Evolutionary conservation across 495 filamentous ascomycete genomes (phyloP).

Genomic region (Cercophora newfieldiana): DNA sequence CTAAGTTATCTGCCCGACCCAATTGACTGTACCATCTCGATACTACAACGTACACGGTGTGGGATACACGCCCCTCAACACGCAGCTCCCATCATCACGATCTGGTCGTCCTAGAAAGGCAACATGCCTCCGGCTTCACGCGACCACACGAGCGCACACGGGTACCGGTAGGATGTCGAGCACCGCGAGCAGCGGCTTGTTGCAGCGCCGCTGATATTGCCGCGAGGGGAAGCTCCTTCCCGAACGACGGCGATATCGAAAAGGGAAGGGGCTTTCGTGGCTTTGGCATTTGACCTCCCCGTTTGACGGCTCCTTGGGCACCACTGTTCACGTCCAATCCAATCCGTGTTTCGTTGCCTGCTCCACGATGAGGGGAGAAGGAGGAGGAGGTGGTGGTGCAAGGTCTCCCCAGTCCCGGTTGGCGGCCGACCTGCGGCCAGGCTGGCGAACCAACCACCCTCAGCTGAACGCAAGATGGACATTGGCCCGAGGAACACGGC

Average conservation of each 20-base stretch:
- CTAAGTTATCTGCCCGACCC: too few species aligned
- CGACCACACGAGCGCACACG: conserved; percentile 7
- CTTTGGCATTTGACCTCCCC: background rate
- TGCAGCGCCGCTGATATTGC: conserved; percentile 3
- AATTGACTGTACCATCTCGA: background rate
- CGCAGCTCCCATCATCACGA: background rate
- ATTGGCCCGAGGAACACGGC: conserved; percentile 23
- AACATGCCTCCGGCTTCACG: conserved; percentile 1
- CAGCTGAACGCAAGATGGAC: conserved; percentile 1
- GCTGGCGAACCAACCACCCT: conserved; percentile 2
- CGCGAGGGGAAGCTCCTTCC: background rate
- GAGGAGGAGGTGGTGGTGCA: too few species aligned
- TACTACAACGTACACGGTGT: background rate
- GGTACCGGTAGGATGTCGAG: conserved; percentile 7
- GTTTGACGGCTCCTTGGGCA: too few species aligned
- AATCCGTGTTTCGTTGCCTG: background rate
- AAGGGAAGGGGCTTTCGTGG: background rate
- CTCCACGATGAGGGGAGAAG: background rate
- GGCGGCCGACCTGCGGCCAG: conserved; percentile 19
- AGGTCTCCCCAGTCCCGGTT: background rate
- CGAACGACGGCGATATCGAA: conserved; percentile 11
- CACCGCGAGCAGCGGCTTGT: conserved; percentile 11
- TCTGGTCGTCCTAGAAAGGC: background rate
- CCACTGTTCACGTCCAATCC: too few species aligned
- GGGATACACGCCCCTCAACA: too few species aligned